Evolutionary conservation across 495 filamentous ascomycete species (phyloP), one percentile per base, ranked within the genome.

Genomic region (Trichocladium antarcticum): DNA sequence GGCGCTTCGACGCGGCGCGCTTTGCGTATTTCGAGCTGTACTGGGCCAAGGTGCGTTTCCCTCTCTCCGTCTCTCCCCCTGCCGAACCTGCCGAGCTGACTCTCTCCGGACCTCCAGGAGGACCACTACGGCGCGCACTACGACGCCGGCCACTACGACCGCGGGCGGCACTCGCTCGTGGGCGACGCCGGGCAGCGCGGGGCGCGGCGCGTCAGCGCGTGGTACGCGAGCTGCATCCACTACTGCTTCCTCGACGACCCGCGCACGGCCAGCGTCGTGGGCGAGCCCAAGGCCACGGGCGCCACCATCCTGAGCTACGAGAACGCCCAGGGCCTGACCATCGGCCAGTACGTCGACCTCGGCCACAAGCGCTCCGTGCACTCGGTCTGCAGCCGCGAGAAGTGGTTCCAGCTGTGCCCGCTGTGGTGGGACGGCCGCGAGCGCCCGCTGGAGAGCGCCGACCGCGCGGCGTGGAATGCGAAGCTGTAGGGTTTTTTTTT

Each of bases 21-120:
- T 83, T 83, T 56, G 71, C 78, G 0, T 83, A 83, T 49, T 83
- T 74, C 50, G 79, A 83, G 62, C 60, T 83, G 5, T 83, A 83
- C 57, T 83, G 79, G 79, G 75, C 74, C 14, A 80, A 80, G 72
- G 79, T 80, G 67, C 27, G 60, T 21, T 19, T 6, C 17, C 22
- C 7, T n/a, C 36, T 27, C 45, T 27, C 57, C 39, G 15, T 19
- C 7, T n/a, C 9, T 14, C 47, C 14, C 1, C 12, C 20, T 4
- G 22, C 14, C 5, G 31, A 10, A 14, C 31, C 31, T 6, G 31
- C 12, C 9, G 5, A 5, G 10, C 31, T 27, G 22, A 39, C 29
- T 11, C 49, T 41, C 12, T 41, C 20, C 12, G 36, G 24, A 16
- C 16, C 31, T 28, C 57, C 38, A 81, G 78, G 79, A 83, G 57